A percentile compares a stretch with the other conserved stretches of the same genome.
Conservation (phyloP, 371 early-diverging fungal species). For the Chytridium lagenaria region DNA sequence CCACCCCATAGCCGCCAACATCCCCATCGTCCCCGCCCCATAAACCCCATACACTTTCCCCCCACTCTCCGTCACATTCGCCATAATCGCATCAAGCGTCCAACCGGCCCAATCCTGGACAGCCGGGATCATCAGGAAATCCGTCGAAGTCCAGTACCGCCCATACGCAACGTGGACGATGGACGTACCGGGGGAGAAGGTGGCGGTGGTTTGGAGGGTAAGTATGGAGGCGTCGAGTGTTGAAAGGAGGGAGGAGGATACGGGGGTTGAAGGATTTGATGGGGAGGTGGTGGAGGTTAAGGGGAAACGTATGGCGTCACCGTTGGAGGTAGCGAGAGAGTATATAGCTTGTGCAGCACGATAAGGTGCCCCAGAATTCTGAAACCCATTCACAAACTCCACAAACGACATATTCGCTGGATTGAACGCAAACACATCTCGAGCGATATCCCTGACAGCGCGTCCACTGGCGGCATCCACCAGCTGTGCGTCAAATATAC, state of each 20-base stretch:
- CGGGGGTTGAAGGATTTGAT: not conserved
- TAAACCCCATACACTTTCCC: slow-evolving; percentile 27
- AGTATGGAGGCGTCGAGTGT: not conserved
- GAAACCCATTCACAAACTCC: slow-evolving; percentile 33
- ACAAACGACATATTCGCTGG: slow-evolving; percentile 10
- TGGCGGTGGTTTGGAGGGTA: slow-evolving; percentile 11
- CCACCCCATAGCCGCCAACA: slow-evolving; percentile 42
- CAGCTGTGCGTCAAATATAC: slow-evolving; percentile 34
- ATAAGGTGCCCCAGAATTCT: slow-evolving; percentile 37
- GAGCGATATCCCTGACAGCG: slow-evolving; percentile 5
- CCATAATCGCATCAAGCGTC: slow-evolving; percentile 35
- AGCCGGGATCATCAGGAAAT: slow-evolving; percentile 62
- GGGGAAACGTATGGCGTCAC: slow-evolving; percentile 17
- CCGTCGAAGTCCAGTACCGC: slow-evolving; percentile 49
- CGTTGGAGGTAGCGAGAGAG: slow-evolving; percentile 24
- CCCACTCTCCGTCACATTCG: slow-evolving; percentile 8
- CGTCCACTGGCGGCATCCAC: not conserved
- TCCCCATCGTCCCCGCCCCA: slow-evolving; percentile 31
- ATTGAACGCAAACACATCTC: slow-evolving; percentile 13
- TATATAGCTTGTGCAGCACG: slow-evolving; percentile 19
- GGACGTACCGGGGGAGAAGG: slow-evolving; percentile 57
- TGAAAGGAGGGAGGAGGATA: not conserved
- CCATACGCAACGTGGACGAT: slow-evolving; percentile 60
- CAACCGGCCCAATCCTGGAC: slow-evolving; percentile 30
- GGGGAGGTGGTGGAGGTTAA: slow-evolving; percentile 31